Percentiles rank a stretch among this genome's conserved stretches.
Evolutionary conservation across 306 rosid species (phyloP).

Genomic region (Begonia loranthoides): DNA sequence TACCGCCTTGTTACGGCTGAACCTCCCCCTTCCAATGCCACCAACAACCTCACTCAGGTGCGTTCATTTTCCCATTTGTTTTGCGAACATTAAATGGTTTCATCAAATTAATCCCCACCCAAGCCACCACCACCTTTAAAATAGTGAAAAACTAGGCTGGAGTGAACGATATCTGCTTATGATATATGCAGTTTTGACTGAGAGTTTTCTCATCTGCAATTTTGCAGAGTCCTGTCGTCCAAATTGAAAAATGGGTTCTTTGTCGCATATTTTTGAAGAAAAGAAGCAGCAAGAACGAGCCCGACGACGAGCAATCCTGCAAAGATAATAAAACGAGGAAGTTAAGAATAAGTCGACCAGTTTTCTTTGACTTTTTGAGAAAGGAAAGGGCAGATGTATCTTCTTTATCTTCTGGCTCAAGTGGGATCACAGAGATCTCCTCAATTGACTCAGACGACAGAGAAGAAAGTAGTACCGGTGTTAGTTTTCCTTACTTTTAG

Average conservation of each 20-base stretch:
- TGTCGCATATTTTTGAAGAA: slow-evolving; percentile 91
- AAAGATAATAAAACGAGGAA: slow-evolving; percentile 2
- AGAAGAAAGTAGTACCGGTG: slow-evolving; percentile 73
- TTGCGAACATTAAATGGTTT: background rate
- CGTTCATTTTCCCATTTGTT: slow-evolving; percentile 4
- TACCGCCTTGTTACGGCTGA: slow-evolving; percentile 48
- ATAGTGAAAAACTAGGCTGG: no score
- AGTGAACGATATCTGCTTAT: no score
- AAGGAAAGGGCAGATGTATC: slow-evolving; percentile 30
- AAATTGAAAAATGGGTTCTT: slow-evolving; percentile 63
- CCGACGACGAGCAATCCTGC: slow-evolving; percentile 9
- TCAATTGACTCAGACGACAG: slow-evolving; percentile 41
- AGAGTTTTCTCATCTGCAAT: background rate
- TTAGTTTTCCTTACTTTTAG: slow-evolving; percentile 28
- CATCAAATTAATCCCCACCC: background rate
- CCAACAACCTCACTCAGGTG: slow-evolving; percentile 23
- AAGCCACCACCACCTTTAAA: no score
- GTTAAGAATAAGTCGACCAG: slow-evolving; percentile 20
- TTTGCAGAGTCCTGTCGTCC: slow-evolving; percentile 23
- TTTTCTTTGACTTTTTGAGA: slow-evolving; percentile 74
- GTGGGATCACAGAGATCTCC: slow-evolving; percentile 59
- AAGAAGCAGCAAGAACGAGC: slow-evolving; percentile 38
- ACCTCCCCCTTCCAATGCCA: slow-evolving; percentile 6
- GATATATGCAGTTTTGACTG: no score
- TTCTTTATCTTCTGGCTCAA: slow-evolving; percentile 46